Evolutionary conservation across 2,329 filamentous ascomycete species (phyloP).

Genomic region (Cladosporium cucumerinum): DNA sequence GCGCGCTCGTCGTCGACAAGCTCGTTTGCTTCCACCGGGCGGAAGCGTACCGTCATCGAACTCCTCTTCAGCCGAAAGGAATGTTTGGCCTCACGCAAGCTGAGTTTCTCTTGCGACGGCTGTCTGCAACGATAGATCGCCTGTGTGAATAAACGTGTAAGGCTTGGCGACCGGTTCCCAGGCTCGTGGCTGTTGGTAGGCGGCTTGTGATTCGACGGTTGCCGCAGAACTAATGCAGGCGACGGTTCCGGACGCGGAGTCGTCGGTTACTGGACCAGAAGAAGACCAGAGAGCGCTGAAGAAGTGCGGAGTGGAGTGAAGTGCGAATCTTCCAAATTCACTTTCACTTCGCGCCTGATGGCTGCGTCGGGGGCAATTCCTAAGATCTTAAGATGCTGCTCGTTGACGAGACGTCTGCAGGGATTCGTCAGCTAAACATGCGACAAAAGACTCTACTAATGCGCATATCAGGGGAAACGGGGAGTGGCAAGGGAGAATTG

Average conservation of each 20-base stretch:
- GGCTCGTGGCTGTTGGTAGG: conserved; percentile 8
- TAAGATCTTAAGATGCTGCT: not conserved
- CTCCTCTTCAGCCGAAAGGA: not conserved
- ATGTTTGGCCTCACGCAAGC: not conserved
- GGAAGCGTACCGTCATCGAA: conserved; percentile 13
- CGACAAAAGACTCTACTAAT: not conserved
- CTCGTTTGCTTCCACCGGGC: conserved; percentile 1
- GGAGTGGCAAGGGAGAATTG: not conserved
- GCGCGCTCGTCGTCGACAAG: conserved; percentile 4
- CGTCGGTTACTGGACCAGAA: not conserved
- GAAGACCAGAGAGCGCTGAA: conserved; percentile 2
- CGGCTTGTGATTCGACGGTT: conserved; percentile 8
- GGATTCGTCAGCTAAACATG: not conserved
- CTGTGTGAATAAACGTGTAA: not conserved
- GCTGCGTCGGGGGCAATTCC: not conserved
- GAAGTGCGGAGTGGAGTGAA: not conserved
- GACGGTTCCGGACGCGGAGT: conserved; percentile 4
- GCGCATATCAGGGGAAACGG: not conserved
- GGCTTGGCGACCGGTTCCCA: conserved; percentile 9
- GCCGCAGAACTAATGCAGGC: conserved; percentile 15
- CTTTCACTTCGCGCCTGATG: conserved; percentile 9
- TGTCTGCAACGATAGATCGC: not conserved
- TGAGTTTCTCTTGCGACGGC: not conserved
- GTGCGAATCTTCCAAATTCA: conserved; percentile 1
- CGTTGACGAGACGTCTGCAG: not conserved